Percentiles rank a stretch among this genome's conserved stretches.
Conservation (phyloP, 164 flowering plant species). For the grape (Vitis vinifera) region DNA sequence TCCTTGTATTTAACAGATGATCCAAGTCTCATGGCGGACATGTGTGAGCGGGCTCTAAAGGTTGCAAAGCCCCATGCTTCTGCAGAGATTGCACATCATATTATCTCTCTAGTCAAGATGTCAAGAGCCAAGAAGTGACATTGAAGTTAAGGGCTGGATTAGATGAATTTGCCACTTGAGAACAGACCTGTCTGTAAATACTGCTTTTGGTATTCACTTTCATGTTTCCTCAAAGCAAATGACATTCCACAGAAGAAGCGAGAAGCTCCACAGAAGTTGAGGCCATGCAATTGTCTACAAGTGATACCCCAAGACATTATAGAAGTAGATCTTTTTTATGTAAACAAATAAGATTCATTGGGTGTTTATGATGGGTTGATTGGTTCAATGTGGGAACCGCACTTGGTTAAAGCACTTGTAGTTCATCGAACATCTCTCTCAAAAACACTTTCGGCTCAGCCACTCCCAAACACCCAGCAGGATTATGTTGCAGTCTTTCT, state of each 20-base stretch:
- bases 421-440: too few relatives aligned
- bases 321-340: too few relatives aligned
- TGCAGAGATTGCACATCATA: conserved; percentile 52
- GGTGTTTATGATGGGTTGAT: too few relatives aligned
- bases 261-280: background rate
- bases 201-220: background rate
- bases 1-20: conserved; percentile 40
- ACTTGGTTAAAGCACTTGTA: too few relatives aligned
- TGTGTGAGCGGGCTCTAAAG: conserved; percentile 61
- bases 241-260: background rate
- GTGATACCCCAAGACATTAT: background rate
- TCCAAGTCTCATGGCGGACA: conserved; percentile 41
- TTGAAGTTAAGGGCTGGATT: background rate
- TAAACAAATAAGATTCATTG: too few relatives aligned
- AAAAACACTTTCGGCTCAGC: too few relatives aligned
- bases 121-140: conserved; percentile 18
- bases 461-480: too few relatives aligned
- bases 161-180: background rate
- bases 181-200: background rate
- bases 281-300: background rate
- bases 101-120: conserved; percentile 42
- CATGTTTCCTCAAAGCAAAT: background rate
- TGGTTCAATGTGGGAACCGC: too few relatives aligned
- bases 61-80: conserved; percentile 70
- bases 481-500: too few relatives aligned